phyloP scores from a whole-genome alignment of 2,329 filamentous ascomycete genomes.

The Neoscytalidium dimidiatum region DNA sequence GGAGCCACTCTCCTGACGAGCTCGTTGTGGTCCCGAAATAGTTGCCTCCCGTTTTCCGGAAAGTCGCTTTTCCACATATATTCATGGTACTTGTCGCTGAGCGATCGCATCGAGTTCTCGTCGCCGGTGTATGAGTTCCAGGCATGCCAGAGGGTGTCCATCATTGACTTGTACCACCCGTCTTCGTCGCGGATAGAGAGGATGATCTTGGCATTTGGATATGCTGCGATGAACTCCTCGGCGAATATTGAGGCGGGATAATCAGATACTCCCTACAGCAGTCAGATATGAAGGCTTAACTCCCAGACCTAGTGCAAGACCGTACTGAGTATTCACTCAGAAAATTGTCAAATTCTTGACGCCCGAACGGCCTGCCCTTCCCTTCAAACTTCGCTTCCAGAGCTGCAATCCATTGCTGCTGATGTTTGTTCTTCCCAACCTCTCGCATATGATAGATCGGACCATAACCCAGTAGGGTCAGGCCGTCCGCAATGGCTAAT shows the following conservation, averaged over 20 bases:
- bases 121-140: not conserved
- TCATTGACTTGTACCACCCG: conserved; percentile 15
- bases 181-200: conserved; percentile 19
- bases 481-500: conserved; percentile 23
- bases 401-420: not conserved
- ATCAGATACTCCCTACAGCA: conserved; percentile 21
- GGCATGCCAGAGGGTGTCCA: not conserved
- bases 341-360: conserved; percentile 37
- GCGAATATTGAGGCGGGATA: conserved; percentile 23
- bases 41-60: not conserved
- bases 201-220: conserved; percentile 26
- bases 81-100: not conserved
- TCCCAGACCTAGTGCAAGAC: not conserved
- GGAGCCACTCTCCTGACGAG: conserved; percentile 26
- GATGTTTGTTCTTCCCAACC: not conserved
- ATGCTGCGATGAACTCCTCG: conserved; percentile 24
- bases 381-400: conserved; percentile 34
- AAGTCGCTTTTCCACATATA: not conserved
- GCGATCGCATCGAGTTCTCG: not conserved
- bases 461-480: conserved; percentile 31
- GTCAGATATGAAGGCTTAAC: not conserved
- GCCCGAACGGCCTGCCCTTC: conserved; percentile 27
- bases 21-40: conserved; percentile 22
- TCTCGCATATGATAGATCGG: not conserved
- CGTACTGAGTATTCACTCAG: conserved; percentile 28